A percentile compares a stretch with the other conserved stretches of the same genome.
These are phyloP conservation scores for Obba rivulosa DNA, from an alignment of 768 basidiomycete genomes.

Conservation along the genomic window DNA sequence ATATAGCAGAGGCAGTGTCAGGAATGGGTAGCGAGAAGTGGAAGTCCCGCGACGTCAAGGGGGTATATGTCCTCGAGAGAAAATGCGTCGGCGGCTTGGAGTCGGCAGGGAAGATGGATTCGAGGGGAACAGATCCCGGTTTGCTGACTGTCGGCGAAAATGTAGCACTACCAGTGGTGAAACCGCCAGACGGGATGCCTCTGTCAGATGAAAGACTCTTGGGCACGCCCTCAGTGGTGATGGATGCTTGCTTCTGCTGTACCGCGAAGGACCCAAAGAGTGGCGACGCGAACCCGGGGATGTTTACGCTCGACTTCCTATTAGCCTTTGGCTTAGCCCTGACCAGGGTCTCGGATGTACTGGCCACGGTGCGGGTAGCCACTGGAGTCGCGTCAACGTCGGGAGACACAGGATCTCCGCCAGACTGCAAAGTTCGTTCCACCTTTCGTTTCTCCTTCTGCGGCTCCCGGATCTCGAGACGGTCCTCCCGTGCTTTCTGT, in stretches of 20 bases:
- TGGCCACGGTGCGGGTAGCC: slow-evolving; percentile 14
- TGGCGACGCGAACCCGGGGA: slow-evolving; percentile 42
- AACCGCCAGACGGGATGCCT: slow-evolving; percentile 1
- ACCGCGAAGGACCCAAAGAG: slow-evolving; percentile 56
- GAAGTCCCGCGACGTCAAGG: slow-evolving; percentile 71
- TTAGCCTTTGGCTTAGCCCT: slow-evolving; percentile 27
- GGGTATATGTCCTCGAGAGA: slow-evolving; percentile 67
- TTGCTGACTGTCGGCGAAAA: slow-evolving; percentile 21
- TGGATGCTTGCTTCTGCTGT: slow-evolving; percentile 40
- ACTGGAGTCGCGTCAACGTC: slow-evolving; percentile 40
- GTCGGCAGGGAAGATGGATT: slow-evolving; percentile 76
- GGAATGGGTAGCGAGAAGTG: slow-evolving; percentile 62
- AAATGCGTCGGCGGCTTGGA: slow-evolving; percentile 84
- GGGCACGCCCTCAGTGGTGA: slow-evolving; percentile 20
- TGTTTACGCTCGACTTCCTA: slow-evolving; percentile 18
- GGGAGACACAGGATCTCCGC: background rate
- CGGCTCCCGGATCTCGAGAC: slow-evolving; percentile 43
- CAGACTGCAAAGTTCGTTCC: slow-evolving; percentile 9
- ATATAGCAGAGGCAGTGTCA: slow-evolving; percentile 51
- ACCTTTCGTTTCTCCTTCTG: slow-evolving; percentile 38
- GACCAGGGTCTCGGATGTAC: slow-evolving; percentile 24
- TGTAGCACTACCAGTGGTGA: slow-evolving; percentile 7
- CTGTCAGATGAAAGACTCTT: slow-evolving; percentile 5
- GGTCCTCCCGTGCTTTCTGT: slow-evolving; percentile 60
- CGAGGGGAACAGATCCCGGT: slow-evolving; percentile 55